phyloP scores from a whole-genome alignment of 106 monocot species.

The Ottelia alismoides region DNA sequence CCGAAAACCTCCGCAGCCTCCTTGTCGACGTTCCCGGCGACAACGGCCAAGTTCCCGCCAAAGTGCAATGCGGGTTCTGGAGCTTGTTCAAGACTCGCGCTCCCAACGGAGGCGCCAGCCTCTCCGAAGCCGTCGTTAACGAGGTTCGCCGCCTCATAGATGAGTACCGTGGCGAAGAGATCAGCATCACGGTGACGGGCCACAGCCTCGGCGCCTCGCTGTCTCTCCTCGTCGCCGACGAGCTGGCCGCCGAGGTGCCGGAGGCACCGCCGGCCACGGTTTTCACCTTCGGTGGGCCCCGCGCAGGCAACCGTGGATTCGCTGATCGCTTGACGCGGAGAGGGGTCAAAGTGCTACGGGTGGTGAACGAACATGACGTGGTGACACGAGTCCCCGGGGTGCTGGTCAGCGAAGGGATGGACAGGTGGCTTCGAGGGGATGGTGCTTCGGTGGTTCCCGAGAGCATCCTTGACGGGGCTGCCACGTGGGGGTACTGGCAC shows the following conservation, averaged over 20 bases:
- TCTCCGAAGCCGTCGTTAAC: slow-evolving; percentile 12
- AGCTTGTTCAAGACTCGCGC: slow-evolving; percentile 24
- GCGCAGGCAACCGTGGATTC: slow-evolving; percentile 12
- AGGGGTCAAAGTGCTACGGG: slow-evolving; percentile 15
- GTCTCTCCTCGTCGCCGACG: slow-evolving; percentile 11
- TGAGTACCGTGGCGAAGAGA: slow-evolving; percentile 28
- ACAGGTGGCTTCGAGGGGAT: background rate
- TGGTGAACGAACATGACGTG: slow-evolving; percentile 16
- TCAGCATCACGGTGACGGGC: slow-evolving; percentile 40
- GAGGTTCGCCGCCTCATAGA: slow-evolving; percentile 35
- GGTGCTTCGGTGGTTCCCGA: background rate
- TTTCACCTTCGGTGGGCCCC: slow-evolving; percentile 21
- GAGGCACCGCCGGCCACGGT: slow-evolving; percentile 1
- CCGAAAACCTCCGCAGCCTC: slow-evolving; percentile 35
- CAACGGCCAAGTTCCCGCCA: slow-evolving; percentile 1
- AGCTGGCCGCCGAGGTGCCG: background rate
- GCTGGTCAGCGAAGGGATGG: background rate
- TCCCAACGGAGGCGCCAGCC: slow-evolving; percentile 6
- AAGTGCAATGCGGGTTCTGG: slow-evolving; percentile 32
- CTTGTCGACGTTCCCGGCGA: slow-evolving; percentile 16
- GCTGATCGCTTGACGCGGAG: background rate
- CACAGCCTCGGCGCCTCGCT: slow-evolving; percentile 24
- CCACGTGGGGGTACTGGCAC: slow-evolving; percentile 7
- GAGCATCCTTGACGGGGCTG: background rate
- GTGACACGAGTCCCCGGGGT: slow-evolving; percentile 12